These are phyloP conservation scores for Bruguiera gymnorhiza DNA, from an alignment of 345 rosid species.

Conservation along the genomic window DNA sequence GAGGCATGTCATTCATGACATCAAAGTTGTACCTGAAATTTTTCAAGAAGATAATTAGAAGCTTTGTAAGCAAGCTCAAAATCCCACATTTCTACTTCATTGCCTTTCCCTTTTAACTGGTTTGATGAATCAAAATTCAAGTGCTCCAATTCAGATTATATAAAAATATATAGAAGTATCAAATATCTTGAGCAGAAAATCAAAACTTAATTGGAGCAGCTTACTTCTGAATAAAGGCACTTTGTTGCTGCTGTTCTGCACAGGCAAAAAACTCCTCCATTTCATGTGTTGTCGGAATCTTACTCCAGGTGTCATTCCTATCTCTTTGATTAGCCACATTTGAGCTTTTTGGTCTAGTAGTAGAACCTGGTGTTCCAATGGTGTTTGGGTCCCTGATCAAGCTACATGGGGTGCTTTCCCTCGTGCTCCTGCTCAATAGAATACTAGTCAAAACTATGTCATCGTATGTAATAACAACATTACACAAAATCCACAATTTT, in stretches of 20 bases:
- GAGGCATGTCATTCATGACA: constrained; percentile 55
- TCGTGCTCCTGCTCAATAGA: constrained; percentile 40
- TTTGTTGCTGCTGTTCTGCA: constrained; percentile 54
- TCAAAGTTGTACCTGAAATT: constrained; percentile 82
- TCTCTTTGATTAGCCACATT: constrained; percentile 26
- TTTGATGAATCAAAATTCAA: no score
- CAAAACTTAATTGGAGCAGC: not conserved
- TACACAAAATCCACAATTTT: not conserved
- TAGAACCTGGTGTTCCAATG: constrained; percentile 45
- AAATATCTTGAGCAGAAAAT: not conserved
- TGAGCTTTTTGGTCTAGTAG: constrained; percentile 35
- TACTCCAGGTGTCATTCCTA: constrained; percentile 20
- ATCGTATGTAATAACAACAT: not conserved
- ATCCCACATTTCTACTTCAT: no score
- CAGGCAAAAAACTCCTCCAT: constrained; percentile 69
- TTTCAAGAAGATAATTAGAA: not conserved
- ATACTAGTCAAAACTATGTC: not conserved
- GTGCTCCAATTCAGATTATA: no score
- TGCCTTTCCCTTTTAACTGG: no score
- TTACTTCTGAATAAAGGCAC: constrained; percentile 60
- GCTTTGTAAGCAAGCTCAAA: not conserved
- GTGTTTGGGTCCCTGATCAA: constrained; percentile 35
- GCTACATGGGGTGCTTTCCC: constrained; percentile 55
- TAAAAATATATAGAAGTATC: not conserved
- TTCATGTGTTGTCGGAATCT: constrained; percentile 48